phyloP scores from a whole-genome alignment of 306 rosid genomes.

The Citrullus colocynthis region DNA sequence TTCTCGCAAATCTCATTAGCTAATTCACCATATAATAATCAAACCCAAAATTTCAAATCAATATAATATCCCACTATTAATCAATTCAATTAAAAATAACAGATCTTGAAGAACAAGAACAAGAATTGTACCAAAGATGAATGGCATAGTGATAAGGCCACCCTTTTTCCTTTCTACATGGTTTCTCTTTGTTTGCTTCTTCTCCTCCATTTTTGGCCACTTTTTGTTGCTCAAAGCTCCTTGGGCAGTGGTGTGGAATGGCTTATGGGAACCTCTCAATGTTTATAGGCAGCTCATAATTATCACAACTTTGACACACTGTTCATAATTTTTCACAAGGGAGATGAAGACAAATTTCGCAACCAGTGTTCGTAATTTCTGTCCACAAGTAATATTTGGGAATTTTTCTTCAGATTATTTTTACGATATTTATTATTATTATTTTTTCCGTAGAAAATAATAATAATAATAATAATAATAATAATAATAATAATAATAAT shows the following conservation, averaged over 20 bases:
- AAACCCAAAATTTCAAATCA: too few relatives aligned
- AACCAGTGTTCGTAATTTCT: background rate
- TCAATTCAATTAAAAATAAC: background rate
- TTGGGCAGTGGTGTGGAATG: background rate
- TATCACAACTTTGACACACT: background rate
- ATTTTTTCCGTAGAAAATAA: too few relatives aligned
- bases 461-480: too few relatives aligned
- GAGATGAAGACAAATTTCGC: background rate
- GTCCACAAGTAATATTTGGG: background rate
- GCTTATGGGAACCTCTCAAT: background rate
- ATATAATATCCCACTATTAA: too few relatives aligned
- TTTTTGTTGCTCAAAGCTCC: background rate
- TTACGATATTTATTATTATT: too few relatives aligned
- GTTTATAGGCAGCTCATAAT: background rate
- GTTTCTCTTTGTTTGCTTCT: background rate
- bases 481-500: too few relatives aligned
- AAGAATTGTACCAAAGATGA: slow-evolving; percentile 58
- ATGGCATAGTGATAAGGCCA: slow-evolving; percentile 86
- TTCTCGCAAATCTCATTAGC: slow-evolving; percentile 82
- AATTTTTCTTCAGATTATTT: too few relatives aligned
- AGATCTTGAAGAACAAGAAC: background rate
- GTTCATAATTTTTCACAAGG: background rate
- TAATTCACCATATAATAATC: background rate
- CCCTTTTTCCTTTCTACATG: slow-evolving; percentile 38
- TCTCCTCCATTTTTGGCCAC: slow-evolving; percentile 29